Evolutionary conservation across 345 rosid species (phyloP).

Genomic region (Salix koriyanagi): DNA sequence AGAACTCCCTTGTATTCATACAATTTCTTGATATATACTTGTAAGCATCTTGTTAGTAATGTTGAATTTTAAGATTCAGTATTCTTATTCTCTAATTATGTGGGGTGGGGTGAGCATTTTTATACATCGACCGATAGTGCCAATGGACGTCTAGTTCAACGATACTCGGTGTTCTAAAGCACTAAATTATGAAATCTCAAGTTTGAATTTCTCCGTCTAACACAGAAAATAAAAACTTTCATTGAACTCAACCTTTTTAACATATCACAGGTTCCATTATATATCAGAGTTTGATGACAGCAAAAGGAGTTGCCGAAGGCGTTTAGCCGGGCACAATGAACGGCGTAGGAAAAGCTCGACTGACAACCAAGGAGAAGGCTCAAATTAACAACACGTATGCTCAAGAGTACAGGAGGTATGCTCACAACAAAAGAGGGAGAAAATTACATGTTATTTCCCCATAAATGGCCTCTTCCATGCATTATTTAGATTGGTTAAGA

Average conservation of each 20-base stretch:
- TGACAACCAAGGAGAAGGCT: constrained; percentile 47
- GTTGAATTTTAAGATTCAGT: too few species aligned
- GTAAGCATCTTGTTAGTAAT: neutral
- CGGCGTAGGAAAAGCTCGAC: constrained; percentile 64
- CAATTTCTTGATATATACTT: neutral
- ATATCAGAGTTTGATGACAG: constrained; percentile 68
- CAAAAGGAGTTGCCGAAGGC: constrained; percentile 80
- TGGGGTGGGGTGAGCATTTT: neutral
- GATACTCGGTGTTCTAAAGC: neutral
- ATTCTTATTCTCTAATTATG: too few species aligned
- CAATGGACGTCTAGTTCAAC: neutral
- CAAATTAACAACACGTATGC: constrained; percentile 13
- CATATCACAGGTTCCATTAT: constrained; percentile 56
- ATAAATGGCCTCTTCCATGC: neutral
- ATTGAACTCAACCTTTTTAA: neutral
- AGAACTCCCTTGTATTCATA: neutral
- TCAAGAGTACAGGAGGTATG: neutral
- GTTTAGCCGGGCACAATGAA: constrained; percentile 87
- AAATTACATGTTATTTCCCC: neutral
- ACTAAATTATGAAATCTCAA: neutral
- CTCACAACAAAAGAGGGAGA: neutral
- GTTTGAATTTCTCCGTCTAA: neutral
- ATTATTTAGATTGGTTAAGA: neutral
- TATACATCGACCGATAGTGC: neutral
- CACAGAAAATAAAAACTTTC: neutral